Percentiles rank a stretch among this genome's conserved stretches.
Conservation (phyloP, 1,284 basidiomycete species). For the Kwoniella shivajii region DNA sequence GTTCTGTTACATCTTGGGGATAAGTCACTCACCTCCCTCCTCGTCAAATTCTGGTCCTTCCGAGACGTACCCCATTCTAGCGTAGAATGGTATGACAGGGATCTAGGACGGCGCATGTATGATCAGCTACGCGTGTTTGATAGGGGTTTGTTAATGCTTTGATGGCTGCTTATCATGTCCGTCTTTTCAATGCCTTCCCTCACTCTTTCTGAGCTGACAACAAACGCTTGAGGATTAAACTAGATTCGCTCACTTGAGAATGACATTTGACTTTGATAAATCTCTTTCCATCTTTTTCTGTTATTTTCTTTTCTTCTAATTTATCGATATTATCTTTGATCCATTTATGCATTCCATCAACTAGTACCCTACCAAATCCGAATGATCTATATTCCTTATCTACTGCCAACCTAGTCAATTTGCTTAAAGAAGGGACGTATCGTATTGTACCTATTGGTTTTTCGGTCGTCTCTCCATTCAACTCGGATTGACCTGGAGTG, state of each 20-base stretch:
- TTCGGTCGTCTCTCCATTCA: conserved; percentile 10
- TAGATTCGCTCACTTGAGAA: conserved; percentile 39
- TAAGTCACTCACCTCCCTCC: conserved; percentile 59
- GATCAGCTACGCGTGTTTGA: neutral
- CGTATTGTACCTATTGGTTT: conserved; percentile 49
- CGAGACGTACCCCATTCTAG: conserved; percentile 62
- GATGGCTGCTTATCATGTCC: too few relatives aligned
- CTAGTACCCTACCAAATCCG: conserved; percentile 45
- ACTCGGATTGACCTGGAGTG: conserved; percentile 5
- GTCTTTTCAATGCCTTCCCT: too few relatives aligned
- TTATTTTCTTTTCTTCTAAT: conserved; percentile 8
- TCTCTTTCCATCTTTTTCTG: conserved; percentile 21
- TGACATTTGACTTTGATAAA: conserved; percentile 37
- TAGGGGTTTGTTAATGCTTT: too few relatives aligned
- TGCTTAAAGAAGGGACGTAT: conserved; percentile 40
- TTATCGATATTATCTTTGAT: conserved; percentile 9
- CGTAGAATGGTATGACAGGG: conserved; percentile 48
- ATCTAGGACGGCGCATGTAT: conserved; percentile 26
- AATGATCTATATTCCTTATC: conserved; percentile 37
- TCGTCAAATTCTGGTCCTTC: conserved; percentile 66
- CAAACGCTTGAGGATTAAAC: neutral
- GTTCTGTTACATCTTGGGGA: neutral
- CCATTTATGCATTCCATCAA: conserved; percentile 19
- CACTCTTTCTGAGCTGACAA: neutral
- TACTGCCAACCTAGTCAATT: conserved; percentile 48